Evolutionary conservation across 768 basidiomycete species (phyloP).

Genomic region (Pisolithus orientalis): DNA sequence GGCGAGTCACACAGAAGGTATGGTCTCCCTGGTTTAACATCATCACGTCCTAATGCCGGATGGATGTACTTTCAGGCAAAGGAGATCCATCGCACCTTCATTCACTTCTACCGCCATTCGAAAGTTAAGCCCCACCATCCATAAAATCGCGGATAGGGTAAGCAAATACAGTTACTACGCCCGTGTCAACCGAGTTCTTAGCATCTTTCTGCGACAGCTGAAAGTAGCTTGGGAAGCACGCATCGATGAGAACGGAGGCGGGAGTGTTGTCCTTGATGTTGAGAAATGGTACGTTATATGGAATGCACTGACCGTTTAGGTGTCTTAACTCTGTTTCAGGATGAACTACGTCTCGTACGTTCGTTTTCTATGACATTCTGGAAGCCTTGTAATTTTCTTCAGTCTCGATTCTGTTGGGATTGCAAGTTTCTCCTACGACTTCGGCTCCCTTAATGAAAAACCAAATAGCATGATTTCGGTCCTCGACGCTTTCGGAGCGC

Average conservation of each 20-base stretch:
- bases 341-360: slow-evolving; percentile 24
- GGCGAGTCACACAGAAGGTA: background rate
- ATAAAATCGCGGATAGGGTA: slow-evolving; percentile 24
- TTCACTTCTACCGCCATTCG: slow-evolving; percentile 22
- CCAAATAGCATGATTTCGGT: slow-evolving; percentile 13
- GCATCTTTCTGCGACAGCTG: slow-evolving; percentile 12
- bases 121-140: slow-evolving; percentile 15
- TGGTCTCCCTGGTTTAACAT: background rate
- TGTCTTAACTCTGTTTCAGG: background rate
- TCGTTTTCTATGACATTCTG: background rate
- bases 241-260: slow-evolving; percentile 6
- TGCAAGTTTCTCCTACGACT: slow-evolving; percentile 41
- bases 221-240: slow-evolving; percentile 21
- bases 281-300: slow-evolving; percentile 18
- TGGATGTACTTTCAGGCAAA: slow-evolving; percentile 10
- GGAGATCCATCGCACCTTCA: slow-evolving; percentile 20
- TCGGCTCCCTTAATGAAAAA: slow-evolving; percentile 35
- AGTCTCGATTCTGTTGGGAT: slow-evolving; percentile 41
- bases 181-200: background rate
- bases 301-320: background rate
- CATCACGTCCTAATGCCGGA: background rate
- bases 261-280: slow-evolving; percentile 26
- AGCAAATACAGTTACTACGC: background rate
- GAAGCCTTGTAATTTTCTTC: background rate
- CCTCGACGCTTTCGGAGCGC: slow-evolving; percentile 16